Percentiles rank a stretch among this genome's conserved stretches.
Evolutionary conservation across 192 early-diverging fungal species (phyloP).

Genomic region (Umbelopsis sp.): DNA sequence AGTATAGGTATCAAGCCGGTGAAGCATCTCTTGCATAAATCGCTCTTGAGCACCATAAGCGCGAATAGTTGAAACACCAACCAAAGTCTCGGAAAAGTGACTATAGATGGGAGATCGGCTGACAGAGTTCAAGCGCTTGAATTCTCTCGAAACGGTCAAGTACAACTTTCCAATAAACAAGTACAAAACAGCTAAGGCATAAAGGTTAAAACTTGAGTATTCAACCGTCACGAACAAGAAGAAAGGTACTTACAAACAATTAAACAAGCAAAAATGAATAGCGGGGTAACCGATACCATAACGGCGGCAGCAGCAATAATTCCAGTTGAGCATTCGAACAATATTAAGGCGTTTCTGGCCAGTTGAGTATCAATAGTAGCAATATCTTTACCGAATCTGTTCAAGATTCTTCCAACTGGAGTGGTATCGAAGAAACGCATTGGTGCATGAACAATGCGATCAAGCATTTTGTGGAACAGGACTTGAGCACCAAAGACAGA

Average conservation of each 20-base stretch:
- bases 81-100: conserved; percentile 73
- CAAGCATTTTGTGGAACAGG: conserved; percentile 37
- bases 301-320: conserved; percentile 45
- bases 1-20: conserved; percentile 70
- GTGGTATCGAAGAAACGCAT: conserved; percentile 72
- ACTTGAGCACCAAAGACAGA: conserved; percentile 42
- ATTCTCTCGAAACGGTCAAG: conserved; percentile 77
- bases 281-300: conserved; percentile 44
- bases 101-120: conserved; percentile 77
- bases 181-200: not conserved
- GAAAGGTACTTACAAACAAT: conserved; percentile 23
- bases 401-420: conserved; percentile 79
- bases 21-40: conserved; percentile 65
- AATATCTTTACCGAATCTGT: conserved; percentile 86
- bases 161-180: conserved; percentile 55
- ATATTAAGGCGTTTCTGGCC: conserved; percentile 26
- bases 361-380: conserved; percentile 67
- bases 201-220: not conserved
- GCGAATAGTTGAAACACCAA: conserved; percentile 77
- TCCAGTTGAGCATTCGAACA: conserved; percentile 42
- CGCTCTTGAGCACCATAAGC: conserved; percentile 72
- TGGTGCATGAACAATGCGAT: conserved; percentile 50
- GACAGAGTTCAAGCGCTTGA: conserved; percentile 87
- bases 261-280: conserved; percentile 37
- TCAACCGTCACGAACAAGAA: not conserved